A percentile compares a stretch with the other conserved stretches of the same genome.
Conservation (phyloP, 2,329 filamentous ascomycete species). For the Fusarium beomiforme region DNA sequence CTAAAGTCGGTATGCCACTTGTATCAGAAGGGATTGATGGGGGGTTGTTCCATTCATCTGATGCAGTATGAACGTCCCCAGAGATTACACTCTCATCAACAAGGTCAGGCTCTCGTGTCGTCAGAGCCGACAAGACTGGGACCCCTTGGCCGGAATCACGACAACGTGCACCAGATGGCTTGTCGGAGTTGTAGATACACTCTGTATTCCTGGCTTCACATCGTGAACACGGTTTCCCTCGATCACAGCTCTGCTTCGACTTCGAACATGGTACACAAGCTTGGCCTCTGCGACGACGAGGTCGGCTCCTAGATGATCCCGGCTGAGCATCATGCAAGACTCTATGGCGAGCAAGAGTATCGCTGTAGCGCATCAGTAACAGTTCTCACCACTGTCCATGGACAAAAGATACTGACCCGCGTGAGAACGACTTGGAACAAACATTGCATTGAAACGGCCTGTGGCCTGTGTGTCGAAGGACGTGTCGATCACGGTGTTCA, state of each 20-base stretch:
- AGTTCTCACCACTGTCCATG: background rate
- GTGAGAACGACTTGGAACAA: background rate
- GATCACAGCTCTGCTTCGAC: background rate
- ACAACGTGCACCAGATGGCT: rapidly evolving
- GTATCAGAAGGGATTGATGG: background rate
- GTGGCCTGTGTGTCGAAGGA: background rate
- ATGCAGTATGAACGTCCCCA: rapidly evolving
- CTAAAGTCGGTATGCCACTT: rapidly evolving
- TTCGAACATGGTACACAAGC: background rate
- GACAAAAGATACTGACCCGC: background rate
- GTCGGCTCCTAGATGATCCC: rapidly evolving
- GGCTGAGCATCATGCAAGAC: background rate
- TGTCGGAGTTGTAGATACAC: background rate
- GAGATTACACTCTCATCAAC: rapidly evolving
- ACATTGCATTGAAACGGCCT: background rate
- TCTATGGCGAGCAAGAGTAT: background rate
- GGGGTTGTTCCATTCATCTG: background rate
- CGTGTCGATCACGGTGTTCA: background rate
- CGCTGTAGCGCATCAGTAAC: rapidly evolving
- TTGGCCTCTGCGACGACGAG: background rate
- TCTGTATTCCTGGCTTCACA: rapidly evolving
- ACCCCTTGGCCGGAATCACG: background rate
- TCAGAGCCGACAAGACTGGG: background rate
- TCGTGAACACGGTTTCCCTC: rapidly evolving
- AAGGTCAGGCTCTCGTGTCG: background rate